phyloP scores from a whole-genome alignment of 1,139 yeast species.

The Lodderomyces beijingensis region DNA sequence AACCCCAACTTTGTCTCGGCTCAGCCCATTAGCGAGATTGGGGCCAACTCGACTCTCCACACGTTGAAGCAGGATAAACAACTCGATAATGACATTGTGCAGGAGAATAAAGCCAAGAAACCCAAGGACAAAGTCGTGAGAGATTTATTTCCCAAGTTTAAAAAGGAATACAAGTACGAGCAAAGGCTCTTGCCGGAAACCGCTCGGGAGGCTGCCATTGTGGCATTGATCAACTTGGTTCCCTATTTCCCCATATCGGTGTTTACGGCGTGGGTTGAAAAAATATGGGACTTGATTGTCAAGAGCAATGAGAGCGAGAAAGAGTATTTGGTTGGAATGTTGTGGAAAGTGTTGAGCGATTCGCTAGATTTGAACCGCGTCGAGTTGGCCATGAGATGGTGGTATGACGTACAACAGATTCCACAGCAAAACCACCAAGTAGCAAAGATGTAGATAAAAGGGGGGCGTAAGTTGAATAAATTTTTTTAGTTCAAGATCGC shows the following conservation, averaged over 20 bases:
- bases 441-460: slow-evolving; percentile 2
- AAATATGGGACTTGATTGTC: slow-evolving; percentile 38
- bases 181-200: slow-evolving; percentile 35
- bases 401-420: slow-evolving; percentile 7
- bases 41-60: slow-evolving; percentile 34
- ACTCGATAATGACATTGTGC: slow-evolving; percentile 22
- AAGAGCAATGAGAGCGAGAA: slow-evolving; percentile 34
- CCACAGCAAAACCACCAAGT: slow-evolving; percentile 2
- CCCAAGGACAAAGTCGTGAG: slow-evolving; percentile 9
- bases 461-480: no score
- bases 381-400: slow-evolving; percentile 45
- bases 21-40: slow-evolving; percentile 36
- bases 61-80: slow-evolving; percentile 22
- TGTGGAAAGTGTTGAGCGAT: slow-evolving; percentile 43
- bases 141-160: slow-evolving; percentile 18
- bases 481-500: no score
- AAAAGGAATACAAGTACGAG: slow-evolving; percentile 19
- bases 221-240: slow-evolving; percentile 46
- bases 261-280: slow-evolving; percentile 46
- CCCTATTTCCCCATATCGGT: slow-evolving; percentile 49
- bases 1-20: slow-evolving; percentile 27
- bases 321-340: slow-evolving; percentile 22
- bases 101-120: slow-evolving; percentile 29
- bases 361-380: slow-evolving; percentile 57
- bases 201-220: slow-evolving; percentile 48